Evolutionary conservation across 2,329 filamentous ascomycete species (phyloP).

Genomic region (Aspergillus sp.): DNA sequence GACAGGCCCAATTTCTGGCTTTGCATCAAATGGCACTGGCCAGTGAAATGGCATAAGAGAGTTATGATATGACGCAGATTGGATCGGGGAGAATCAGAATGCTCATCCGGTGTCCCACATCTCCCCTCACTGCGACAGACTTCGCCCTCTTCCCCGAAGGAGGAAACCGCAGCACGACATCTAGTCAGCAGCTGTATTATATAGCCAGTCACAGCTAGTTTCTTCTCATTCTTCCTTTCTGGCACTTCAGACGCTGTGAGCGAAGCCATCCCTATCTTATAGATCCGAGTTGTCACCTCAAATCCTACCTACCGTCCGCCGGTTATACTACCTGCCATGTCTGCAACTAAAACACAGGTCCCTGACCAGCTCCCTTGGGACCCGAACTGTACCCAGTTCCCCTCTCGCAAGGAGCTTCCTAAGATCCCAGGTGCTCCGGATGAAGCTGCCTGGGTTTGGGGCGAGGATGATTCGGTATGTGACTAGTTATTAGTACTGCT

Average conservation of each 20-base stretch:
- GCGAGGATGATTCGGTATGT: constrained; percentile 55
- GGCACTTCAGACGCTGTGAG: too few relatives aligned
- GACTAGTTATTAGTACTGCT: too few relatives aligned
- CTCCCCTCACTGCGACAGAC: not conserved
- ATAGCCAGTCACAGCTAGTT: not conserved
- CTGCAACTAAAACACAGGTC: constrained; percentile 24
- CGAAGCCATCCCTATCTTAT: too few relatives aligned
- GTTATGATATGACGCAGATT: not conserved
- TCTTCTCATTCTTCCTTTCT: too few relatives aligned
- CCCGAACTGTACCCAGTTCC: constrained; percentile 55
- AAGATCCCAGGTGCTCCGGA: constrained; percentile 54
- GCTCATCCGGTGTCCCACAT: not conserved
- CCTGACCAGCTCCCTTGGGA: constrained; percentile 52
- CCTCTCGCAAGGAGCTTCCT: constrained; percentile 56
- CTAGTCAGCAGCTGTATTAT: not conserved
- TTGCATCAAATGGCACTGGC: not conserved
- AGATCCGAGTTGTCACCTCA: not conserved
- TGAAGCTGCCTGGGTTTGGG: constrained; percentile 63
- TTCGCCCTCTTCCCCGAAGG: not conserved
- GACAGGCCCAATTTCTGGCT: too few relatives aligned
- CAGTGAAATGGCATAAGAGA: not conserved
- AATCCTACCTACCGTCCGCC: not conserved
- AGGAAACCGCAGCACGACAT: too few relatives aligned
- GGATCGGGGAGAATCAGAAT: not conserved
- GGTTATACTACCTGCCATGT: not conserved